Base-by-base conservation (phyloP, 345 rosid species). In the Litchi chinensis region DNA sequence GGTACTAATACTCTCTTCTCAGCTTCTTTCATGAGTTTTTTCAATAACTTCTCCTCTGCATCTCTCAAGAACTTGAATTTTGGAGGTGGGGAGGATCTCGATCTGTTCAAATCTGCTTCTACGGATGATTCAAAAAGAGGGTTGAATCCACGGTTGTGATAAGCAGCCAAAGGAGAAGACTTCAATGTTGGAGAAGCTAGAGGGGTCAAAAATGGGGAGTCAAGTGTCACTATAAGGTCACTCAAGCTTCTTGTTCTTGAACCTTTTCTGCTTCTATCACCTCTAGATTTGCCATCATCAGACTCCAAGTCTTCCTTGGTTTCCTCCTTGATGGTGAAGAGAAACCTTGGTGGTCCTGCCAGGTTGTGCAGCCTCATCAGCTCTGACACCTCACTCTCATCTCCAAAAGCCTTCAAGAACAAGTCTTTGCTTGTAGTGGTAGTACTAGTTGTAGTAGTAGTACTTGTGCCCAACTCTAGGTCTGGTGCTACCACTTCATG, bases 301-400 rank as follows among this genome's bases (percentile, higher is more conserved):
- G 99, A 94, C 74, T 96, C 99, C 92, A 96, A 87, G 79, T 96
- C 99, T 57, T 95, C 99, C 85, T 88, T 90, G 0, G 97, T 90
- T 85, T 96, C 99, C 74, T 96, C 99, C 24, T 91, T 93, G 85
- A 96, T 96, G 69, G 99, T 91, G 95, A 91, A 96, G 63, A 96
- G 90, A 65, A 96, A 90, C 81, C 99, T 91, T 4, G 97, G 99
- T 15, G 93, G 96, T 19, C 96, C 96, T 2, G 87, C 80, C 11
- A 92, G 87, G 80, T 94, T 94, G 79, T 96, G 97, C 50, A 96
- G 87, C 85, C 95, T 94, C 94, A 91, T 96, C 64, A 96, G 94
- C 88, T 96, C 99, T 64, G 94, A 83, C 46, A 94, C 95, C 68
- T 85, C 85, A 57, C 91, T 80, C 32, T 90, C 97, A 50, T 87